Evolutionary conservation across 2,329 filamentous ascomycete species (phyloP), one percentile per base, ranked within the genome.

Genomic region (Epichloe brachyelytri): DNA sequence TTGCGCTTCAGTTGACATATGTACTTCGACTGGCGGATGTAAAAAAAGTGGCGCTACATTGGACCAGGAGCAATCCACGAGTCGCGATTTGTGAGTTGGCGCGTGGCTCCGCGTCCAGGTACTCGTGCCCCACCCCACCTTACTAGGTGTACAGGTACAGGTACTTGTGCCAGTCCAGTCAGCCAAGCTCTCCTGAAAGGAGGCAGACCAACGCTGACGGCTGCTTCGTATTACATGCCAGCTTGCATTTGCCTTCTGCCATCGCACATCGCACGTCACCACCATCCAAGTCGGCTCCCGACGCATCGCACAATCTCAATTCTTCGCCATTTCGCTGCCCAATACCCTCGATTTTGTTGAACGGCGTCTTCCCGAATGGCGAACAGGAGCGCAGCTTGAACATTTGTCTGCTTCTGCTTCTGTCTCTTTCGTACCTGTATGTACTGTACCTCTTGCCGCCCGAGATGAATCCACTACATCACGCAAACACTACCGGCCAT

Each of bases 391-490:
- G 49, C 49, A 46, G 44, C 55, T 49, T 61, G 45, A 55, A 19
- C 15, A 48, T 54, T 54, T 39, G 45, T 50, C 52, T 48, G 37
- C 43, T 55, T 48, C 47, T 55, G 57, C 54, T 56, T 55, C 54
- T 55, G 53, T 53, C 41, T 41, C 39, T 51, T 52, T 45, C 22
- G 33, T n/a, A 14, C 5, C 37, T 36, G 43, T 46, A 50, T 8
- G 46, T 50, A 12, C 22, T 8, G 46, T 50, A 12, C 22, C 30
- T 12, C 30, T 34, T 37, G 41, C 47, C 30, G 3, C 26, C 38
- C 7, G 14, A 22, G 33, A 30, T 11, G 10, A 46, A 22, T 11
- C 12, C 17, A 37, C 33, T 22, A 15, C 47, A 43, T 20, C 14
- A 43, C 17, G 38, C 39, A 30, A 30, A 46, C 40, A 36, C 17